Evolutionary conservation across 108 stramenopile genomes (phyloP).

Genomic region (Nitzschia sp.): DNA sequence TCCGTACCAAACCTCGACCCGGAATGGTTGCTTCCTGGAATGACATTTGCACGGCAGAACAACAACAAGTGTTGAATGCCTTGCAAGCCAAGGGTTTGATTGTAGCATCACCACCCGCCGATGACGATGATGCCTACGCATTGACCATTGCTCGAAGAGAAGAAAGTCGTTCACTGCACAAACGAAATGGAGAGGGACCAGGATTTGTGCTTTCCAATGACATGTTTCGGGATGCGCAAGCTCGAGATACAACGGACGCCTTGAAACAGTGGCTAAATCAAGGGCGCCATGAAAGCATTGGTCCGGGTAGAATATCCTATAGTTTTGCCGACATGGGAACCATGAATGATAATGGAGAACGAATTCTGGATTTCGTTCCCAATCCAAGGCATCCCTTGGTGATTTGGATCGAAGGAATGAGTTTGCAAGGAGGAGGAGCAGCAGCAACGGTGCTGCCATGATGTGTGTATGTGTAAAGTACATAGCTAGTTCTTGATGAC

Average conservation of each 20-base stretch:
- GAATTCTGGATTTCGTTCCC: constrained; percentile 72
- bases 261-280: constrained; percentile 47
- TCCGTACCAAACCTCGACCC: constrained; percentile 44
- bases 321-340: constrained; percentile 79
- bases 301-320: constrained; percentile 72
- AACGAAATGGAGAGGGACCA: constrained; percentile 49
- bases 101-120: constrained; percentile 71
- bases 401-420: constrained; percentile 57
- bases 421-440: neutral
- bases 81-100: constrained; percentile 59
- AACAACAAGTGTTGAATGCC: constrained; percentile 57
- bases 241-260: constrained; percentile 46
- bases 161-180: constrained; percentile 43
- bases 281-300: constrained; percentile 31
- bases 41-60: constrained; percentile 46
- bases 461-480: no score
- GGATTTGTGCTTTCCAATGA: constrained; percentile 82
- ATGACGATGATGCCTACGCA: constrained; percentile 87
- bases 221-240: constrained; percentile 81
- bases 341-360: constrained; percentile 61
- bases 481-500: no score
- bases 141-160: constrained; percentile 75
- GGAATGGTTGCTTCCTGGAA: constrained; percentile 4
- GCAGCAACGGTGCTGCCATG: no score
- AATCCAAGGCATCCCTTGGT: constrained; percentile 79